Percentiles rank a stretch among this genome's conserved stretches.
These are phyloP conservation scores for Leishmania amazonensis DNA, from an alignment of 208 protist species.

Conservation along the genomic window DNA sequence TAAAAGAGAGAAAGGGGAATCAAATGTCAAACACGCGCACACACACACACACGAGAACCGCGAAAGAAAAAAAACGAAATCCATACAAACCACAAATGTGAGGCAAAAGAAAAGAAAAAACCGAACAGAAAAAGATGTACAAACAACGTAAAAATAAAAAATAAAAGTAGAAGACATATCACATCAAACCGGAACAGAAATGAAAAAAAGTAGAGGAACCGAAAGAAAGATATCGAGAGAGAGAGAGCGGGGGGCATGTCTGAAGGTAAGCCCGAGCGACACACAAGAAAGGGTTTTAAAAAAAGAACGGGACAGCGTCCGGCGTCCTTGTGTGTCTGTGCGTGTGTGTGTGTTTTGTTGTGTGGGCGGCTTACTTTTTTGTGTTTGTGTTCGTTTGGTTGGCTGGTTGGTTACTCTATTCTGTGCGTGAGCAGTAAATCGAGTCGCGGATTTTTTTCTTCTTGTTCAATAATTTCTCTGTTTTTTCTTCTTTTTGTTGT, in stretches of 20 bases:
- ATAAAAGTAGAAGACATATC: background rate
- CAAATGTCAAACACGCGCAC: background rate
- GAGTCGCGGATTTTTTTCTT: background rate
- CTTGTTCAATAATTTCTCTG: background rate
- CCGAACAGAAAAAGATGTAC: background rate
- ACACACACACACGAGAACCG: too few species aligned
- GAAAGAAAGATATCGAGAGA: background rate
- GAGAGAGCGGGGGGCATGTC: background rate
- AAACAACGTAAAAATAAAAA: background rate
- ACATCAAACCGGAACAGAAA: background rate
- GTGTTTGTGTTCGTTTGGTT: constrained; percentile 3
- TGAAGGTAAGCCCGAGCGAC: background rate
- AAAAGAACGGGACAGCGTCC: background rate
- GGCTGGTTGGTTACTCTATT: background rate
- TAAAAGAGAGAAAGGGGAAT: constrained; percentile 3
- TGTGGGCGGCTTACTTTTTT: background rate
- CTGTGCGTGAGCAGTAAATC: background rate
- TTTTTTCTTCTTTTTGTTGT: background rate
- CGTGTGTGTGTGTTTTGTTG: background rate
- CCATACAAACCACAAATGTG: background rate
- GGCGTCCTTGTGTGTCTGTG: background rate
- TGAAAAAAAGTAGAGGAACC: background rate
- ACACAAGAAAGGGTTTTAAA: background rate
- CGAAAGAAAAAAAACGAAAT: background rate
- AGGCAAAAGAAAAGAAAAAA: background rate